Conservation (phyloP, 2,329 filamentous ascomycete species). For the Cladosporium phlei region DNA sequence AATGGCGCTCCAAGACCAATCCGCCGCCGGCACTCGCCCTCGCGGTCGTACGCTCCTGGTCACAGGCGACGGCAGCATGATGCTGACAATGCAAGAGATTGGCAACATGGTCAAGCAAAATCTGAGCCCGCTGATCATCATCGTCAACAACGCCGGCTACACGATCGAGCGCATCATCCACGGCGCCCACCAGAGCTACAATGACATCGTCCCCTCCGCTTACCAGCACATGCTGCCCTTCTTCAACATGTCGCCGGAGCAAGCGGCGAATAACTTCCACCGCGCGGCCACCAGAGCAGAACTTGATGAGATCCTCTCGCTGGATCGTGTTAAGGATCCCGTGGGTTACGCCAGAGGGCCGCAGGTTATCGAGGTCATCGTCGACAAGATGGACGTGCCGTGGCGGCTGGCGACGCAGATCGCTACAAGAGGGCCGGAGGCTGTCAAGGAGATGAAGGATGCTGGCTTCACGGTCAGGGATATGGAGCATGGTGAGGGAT, state of each 20-base stretch:
- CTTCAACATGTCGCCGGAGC: constrained; percentile 31
- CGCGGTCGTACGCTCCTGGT: constrained; percentile 59
- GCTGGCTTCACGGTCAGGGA: constrained; percentile 35
- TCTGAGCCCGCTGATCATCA: constrained; percentile 35
- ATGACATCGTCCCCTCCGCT: constrained; percentile 43
- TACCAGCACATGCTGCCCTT: constrained; percentile 39
- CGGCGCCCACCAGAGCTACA: constrained; percentile 47
- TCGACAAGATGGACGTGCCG: constrained; percentile 37
- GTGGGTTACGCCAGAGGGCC: constrained; percentile 19
- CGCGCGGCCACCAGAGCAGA: constrained; percentile 35
- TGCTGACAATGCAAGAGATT: constrained; percentile 63
- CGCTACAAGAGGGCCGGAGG: constrained; percentile 32
- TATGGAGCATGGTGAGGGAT: constrained; percentile 14
- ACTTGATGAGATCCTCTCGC: constrained; percentile 32
- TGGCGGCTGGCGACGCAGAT: constrained; percentile 35
- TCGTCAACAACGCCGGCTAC: constrained; percentile 46
- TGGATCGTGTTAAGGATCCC: constrained; percentile 30
- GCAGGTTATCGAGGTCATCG: constrained; percentile 40
- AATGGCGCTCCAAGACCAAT: constrained; percentile 48
- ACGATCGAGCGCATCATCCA: constrained; percentile 46
- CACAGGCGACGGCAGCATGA: constrained; percentile 60
- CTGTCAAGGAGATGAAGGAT: constrained; percentile 33
- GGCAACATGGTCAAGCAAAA: constrained; percentile 53
- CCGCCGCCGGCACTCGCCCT: constrained; percentile 23
- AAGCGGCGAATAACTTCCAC: constrained; percentile 32